Percentiles rank a stretch among this genome's conserved stretches.
Conservation (phyloP, 2,329 filamentous ascomycete genomes). For the Diaporthe sp. region DNA sequence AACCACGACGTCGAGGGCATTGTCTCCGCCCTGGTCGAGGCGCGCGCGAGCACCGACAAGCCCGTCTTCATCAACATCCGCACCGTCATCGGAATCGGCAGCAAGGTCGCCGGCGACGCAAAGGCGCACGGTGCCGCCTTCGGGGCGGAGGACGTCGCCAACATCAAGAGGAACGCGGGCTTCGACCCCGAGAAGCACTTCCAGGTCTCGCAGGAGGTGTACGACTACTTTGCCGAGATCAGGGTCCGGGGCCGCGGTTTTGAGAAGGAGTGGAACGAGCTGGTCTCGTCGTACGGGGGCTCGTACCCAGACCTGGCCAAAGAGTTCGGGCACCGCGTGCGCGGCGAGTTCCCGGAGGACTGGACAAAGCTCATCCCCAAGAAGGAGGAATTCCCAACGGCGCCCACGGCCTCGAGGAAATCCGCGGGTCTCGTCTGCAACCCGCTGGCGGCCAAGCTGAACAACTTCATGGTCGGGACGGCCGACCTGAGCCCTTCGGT, state of each 20-base stretch:
- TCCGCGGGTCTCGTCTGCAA: constrained; percentile 64
- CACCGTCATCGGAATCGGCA: constrained; percentile 69
- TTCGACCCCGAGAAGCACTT: constrained; percentile 64
- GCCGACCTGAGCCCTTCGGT: constrained; percentile 62
- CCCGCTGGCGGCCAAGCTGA: constrained; percentile 56
- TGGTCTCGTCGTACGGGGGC: constrained; percentile 44
- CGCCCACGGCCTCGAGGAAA: constrained; percentile 63
- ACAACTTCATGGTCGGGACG: constrained; percentile 61
- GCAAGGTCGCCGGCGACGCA: constrained; percentile 59
- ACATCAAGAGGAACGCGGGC: constrained; percentile 66
- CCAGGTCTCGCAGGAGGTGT: constrained; percentile 59
- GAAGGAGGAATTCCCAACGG: constrained; percentile 58
- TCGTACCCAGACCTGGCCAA: constrained; percentile 45
- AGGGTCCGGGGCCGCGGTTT: constrained; percentile 59
- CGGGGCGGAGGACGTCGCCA: constrained; percentile 63
- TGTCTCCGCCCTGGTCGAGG: constrained; percentile 58
- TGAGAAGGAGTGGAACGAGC: constrained; percentile 62
- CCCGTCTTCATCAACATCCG: constrained; percentile 70
- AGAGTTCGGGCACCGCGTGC: constrained; percentile 62
- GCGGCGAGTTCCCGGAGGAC: constrained; percentile 61
- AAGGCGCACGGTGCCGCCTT: constrained; percentile 71
- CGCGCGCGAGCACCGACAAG: constrained; percentile 56
- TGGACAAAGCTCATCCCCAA: constrained; percentile 66
- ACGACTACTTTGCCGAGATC: constrained; percentile 66
- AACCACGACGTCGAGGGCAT: constrained; percentile 61